Evolutionary conservation across 306 rosid genomes (phyloP).

Genomic region (Potentilla sterilis): DNA sequence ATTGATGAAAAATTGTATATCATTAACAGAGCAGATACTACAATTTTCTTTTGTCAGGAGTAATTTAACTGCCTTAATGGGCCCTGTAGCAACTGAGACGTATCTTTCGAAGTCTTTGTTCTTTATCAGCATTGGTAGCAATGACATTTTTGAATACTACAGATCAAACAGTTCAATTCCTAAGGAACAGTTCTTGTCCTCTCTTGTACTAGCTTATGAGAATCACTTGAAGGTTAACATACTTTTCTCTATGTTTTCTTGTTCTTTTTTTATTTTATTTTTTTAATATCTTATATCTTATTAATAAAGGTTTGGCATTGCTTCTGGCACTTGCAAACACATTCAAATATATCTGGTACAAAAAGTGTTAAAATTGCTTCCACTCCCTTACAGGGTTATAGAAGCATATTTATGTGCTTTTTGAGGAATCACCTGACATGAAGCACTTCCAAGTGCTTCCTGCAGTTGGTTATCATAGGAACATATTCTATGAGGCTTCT

Average conservation of each 20-base stretch:
- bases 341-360: neutral
- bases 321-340: neutral
- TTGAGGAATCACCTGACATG: neutral
- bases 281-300: neutral
- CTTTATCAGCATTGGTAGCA: constrained; percentile 32
- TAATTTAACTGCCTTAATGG: constrained; percentile 11
- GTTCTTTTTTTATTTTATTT: no score
- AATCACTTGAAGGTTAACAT: constrained; percentile 18
- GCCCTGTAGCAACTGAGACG: constrained; percentile 2
- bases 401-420: neutral
- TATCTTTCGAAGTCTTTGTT: constrained; percentile 20
- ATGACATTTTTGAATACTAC: constrained; percentile 20
- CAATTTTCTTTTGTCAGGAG: constrained; percentile 10
- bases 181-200: constrained; percentile 10
- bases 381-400: neutral
- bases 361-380: neutral
- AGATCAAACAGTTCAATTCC: constrained; percentile 14
- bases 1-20: constrained; percentile 8
- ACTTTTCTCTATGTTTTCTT: neutral
- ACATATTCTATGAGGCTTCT: no score
- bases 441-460: neutral
- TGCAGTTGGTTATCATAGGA: neutral
- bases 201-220: constrained; percentile 17
- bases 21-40: constrained; percentile 24
- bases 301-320: neutral